A percentile compares a stretch with the other conserved stretches of the same genome.
Evolutionary conservation across 306 rosid genomes (phyloP).

Genomic region (Rosa multiflora): DNA sequence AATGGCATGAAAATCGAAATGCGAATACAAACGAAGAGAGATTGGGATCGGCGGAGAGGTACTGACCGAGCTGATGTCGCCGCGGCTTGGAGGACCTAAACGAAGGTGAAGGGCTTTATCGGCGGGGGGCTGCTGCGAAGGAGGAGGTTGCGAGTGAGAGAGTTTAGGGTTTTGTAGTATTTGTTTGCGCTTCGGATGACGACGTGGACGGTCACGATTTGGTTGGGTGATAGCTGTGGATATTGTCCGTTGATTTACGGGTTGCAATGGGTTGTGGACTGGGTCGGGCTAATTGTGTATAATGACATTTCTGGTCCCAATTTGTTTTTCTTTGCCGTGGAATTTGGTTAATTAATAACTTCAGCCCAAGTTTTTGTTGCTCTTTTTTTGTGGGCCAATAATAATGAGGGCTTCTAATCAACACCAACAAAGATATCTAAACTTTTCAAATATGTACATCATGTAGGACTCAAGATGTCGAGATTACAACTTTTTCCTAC

Average conservation of each 20-base stretch:
- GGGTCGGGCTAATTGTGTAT: not conserved
- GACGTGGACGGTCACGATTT: conserved; percentile 21
- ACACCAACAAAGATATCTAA: too few species aligned
- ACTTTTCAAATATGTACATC: too few species aligned
- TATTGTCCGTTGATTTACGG: conserved; percentile 22
- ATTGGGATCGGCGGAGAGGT: not conserved
- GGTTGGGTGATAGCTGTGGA: fast-evolving
- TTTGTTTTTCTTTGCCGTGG: too few species aligned
- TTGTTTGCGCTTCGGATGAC: not conserved
- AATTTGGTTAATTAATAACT: too few species aligned
- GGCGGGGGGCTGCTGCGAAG: not conserved
- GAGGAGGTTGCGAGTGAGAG: not conserved
- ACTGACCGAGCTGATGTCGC: conserved; percentile 15
- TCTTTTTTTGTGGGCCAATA: too few species aligned
- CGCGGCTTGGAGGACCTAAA: not conserved
- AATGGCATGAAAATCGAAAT: not conserved
- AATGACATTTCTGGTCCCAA: not conserved
- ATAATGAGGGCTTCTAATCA: too few species aligned
- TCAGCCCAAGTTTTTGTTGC: not conserved
- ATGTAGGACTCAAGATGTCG: too few species aligned
- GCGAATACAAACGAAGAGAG: not conserved
- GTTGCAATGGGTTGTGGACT: not conserved
- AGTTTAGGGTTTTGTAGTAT: conserved; percentile 37
- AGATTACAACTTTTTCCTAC: too few species aligned
- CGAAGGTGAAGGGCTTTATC: conserved; percentile 26